Evolutionary conservation across 2,329 filamentous ascomycete genomes (phyloP), one percentile per base, ranked within the genome.

Genomic region (Claviceps cyperi): DNA sequence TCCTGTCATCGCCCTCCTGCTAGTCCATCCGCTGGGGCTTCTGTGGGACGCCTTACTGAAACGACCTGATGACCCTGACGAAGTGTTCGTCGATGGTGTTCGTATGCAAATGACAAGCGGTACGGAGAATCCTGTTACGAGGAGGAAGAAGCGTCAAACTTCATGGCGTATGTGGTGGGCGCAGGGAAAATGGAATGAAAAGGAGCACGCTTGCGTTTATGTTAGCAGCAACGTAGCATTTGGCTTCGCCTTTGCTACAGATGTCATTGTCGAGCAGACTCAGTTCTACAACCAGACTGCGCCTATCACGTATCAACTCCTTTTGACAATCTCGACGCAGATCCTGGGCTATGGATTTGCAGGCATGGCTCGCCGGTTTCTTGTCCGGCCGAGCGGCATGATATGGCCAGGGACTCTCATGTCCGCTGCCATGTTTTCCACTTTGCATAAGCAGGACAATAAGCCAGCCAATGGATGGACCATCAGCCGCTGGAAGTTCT

Each of bases 191-290:
- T 92, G 87, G 87, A 92, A 92, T 61, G 83, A 89, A 62, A 92
- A 92, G 63, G 86, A 92, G 63, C 87, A 92, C 64, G 86, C 83
- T 41, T 92, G 86, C 61, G 86, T 92, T 48, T 92, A 92, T 58
- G 87, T 92, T 58, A 88, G 84, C 71, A 91, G 86, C 67, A 92
- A 92, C 61, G 86, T 92, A 41, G 88, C 86, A 19, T 92, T 92
- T 62, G 87, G 86, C 2, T 92, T 92, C 66, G 86, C 87, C 24
- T 92, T 92, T 66, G 86, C 86, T 7, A 92, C 87, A 28, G 86
- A 92, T 68, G 84, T 92, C 52, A 92, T 94, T 57, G 86, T 94
- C 49, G 87, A 94, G 64, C 88, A 94, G 69, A 87, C 86, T 24
- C 81, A 86, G 53, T 94, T 94, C 65, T 94, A 94, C 66, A 81